Conservation (phyloP, 2,329 filamentous ascomycete genomes). For the Apiospora malaysiana region DNA sequence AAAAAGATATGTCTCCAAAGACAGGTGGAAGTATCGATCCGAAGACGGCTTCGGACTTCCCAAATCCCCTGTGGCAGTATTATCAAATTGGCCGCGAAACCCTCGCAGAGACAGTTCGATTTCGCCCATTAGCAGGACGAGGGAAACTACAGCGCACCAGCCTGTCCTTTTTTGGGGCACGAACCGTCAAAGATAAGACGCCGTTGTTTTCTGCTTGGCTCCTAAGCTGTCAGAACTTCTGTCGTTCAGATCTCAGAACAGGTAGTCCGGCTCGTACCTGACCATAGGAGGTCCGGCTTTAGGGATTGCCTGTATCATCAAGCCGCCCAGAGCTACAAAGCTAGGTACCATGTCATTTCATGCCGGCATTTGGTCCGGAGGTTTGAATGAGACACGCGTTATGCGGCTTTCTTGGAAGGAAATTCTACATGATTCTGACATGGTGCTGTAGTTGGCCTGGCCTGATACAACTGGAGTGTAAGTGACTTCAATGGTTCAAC, state of each 20-base stretch:
- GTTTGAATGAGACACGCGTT: constrained; percentile 47
- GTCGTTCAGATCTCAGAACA: background rate
- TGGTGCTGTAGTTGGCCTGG: background rate
- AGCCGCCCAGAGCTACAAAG: no score
- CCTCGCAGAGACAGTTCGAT: background rate
- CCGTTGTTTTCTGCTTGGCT: constrained; percentile 74
- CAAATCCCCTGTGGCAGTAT: constrained; percentile 58
- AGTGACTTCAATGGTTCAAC: background rate
- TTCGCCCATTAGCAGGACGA: constrained; percentile 58
- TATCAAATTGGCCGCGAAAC: background rate
- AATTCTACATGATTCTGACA: constrained; percentile 36
- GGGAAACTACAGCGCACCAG: constrained; percentile 69
- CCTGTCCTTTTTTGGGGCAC: constrained; percentile 71
- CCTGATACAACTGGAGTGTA: background rate
- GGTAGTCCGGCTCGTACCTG: constrained; percentile 3
- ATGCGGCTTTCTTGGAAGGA: constrained; percentile 48
- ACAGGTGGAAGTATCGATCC: constrained; percentile 65
- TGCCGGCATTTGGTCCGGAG: constrained; percentile 36
- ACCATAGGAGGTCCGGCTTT: constrained; percentile 73
- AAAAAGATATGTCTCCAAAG: constrained; percentile 63
- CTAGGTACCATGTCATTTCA: no score
- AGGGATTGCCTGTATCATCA: no score
- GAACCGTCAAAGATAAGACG: constrained; percentile 70
- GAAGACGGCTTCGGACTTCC: constrained; percentile 72
- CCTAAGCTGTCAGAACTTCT: background rate